Evolutionary conservation across 352 stramenopile species (phyloP).

Genomic region (Pythium vanterpoolii): DNA sequence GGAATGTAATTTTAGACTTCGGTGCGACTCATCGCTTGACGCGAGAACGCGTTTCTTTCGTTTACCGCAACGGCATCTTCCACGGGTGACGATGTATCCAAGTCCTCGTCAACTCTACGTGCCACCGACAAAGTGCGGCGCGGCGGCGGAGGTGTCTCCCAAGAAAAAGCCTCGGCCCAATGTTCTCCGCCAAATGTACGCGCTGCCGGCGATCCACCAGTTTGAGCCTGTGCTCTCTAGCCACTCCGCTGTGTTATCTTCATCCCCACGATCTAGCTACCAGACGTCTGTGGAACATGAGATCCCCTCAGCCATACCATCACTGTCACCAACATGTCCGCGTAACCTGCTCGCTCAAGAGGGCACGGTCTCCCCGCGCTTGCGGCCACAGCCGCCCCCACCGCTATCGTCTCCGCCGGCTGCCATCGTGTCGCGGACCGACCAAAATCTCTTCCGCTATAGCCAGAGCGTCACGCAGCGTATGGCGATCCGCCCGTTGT

Average conservation of each 20-base stretch:
- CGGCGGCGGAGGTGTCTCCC: constrained; percentile 23
- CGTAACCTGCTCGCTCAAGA: neutral
- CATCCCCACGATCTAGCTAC: neutral
- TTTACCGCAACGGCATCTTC: neutral
- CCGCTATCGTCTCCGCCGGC: constrained; percentile 6
- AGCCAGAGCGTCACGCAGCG: constrained; percentile 46
- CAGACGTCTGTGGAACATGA: neutral
- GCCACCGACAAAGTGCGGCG: constrained; percentile 3
- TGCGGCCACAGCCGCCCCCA: constrained; percentile 33
- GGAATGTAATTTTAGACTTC: too few species aligned
- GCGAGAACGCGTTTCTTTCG: neutral
- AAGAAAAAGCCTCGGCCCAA: constrained; percentile 39
- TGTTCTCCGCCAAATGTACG: constrained; percentile 38
- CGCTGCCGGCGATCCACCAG: constrained; percentile 56
- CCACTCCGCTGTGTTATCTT: neutral
- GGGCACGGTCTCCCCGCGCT: constrained; percentile 23
- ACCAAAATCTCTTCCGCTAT: constrained; percentile 65
- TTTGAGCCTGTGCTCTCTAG: constrained; percentile 47
- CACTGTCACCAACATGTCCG: neutral
- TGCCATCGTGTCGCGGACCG: constrained; percentile 39
- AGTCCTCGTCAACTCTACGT: constrained; percentile 16
- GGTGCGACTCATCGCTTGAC: neutral
- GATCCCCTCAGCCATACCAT: neutral
- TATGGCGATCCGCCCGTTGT: constrained; percentile 70
- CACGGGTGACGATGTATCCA: constrained; percentile 9